Conservation (phyloP, 2,329 filamentous ascomycete genomes). For the Cordyceps farinosa region DNA sequence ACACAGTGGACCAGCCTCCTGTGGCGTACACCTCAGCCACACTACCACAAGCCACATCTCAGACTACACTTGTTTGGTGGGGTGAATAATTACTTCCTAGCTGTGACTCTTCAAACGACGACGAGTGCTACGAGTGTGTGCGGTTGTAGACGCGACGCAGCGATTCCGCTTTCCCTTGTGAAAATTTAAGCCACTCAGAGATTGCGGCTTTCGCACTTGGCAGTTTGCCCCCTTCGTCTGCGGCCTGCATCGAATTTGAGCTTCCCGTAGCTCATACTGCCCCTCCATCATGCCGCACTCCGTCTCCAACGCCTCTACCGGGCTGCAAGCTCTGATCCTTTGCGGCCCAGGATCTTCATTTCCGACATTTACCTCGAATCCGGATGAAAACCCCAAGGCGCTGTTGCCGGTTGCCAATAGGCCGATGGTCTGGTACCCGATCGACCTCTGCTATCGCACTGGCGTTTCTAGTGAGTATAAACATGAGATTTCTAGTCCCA, state of each 20-base stretch:
- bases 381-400: slow-evolving; percentile 77
- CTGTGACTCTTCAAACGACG: slow-evolving; percentile 15
- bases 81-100: slow-evolving; percentile 14
- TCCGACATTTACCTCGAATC: slow-evolving; percentile 76
- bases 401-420: slow-evolving; percentile 78
- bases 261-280: slow-evolving; percentile 11
- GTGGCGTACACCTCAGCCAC: slow-evolving; percentile 12
- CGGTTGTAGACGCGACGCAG: neutral
- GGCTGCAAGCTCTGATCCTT: slow-evolving; percentile 78
- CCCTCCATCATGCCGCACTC: slow-evolving; percentile 66
- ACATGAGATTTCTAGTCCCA: neutral
- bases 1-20: neutral
- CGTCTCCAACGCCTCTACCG: slow-evolving; percentile 66
- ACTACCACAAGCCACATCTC: slow-evolving; percentile 3
- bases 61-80: slow-evolving; percentile 17
- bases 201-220: too few relatives aligned
- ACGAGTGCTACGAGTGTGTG: neutral
- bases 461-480: slow-evolving; percentile 64
- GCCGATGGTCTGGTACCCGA: slow-evolving; percentile 86
- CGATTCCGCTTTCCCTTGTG: neutral
- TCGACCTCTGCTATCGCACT: slow-evolving; percentile 80
- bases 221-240: neutral
- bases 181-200: neutral
- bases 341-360: slow-evolving; percentile 81
- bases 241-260: neutral